These are phyloP conservation scores for Oenanthe sinensis DNA, from an alignment of 129 eudicot genomes.

Conservation along the genomic window DNA sequence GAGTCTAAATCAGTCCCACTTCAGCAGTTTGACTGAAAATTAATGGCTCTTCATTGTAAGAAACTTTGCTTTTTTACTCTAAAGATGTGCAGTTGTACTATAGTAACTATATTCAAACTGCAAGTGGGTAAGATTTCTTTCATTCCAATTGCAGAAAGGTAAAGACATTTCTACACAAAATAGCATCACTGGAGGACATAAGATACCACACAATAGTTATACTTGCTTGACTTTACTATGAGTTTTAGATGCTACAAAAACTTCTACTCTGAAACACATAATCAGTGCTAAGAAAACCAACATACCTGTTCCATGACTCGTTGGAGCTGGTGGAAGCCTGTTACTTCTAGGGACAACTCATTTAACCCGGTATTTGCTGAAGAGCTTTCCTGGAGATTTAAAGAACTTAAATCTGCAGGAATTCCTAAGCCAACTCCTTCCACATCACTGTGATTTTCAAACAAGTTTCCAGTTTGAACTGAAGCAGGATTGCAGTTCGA, in stretches of 20 bases:
- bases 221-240: neutral
- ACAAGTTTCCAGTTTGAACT: slow-evolving; percentile 22
- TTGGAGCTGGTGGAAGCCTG: slow-evolving; percentile 67
- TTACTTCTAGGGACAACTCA: slow-evolving; percentile 63
- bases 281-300: neutral
- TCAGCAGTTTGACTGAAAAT: neutral
- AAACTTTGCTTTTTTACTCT: neutral
- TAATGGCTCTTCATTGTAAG: neutral
- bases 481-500: slow-evolving; percentile 27
- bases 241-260: neutral
- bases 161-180: neutral
- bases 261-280: neutral
- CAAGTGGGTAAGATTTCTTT: neutral
- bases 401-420: slow-evolving; percentile 38
- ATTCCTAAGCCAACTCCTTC: slow-evolving; percentile 25
- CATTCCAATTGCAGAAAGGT: neutral
- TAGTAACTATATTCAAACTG: neutral
- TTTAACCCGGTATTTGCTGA: slow-evolving; percentile 38
- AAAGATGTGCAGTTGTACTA: neutral
- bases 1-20: neutral
- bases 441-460: slow-evolving; percentile 31
- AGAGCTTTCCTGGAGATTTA: slow-evolving; percentile 42
- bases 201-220: too few relatives aligned
- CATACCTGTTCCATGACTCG: slow-evolving; percentile 77
- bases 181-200: neutral